Conservation (phyloP, 202 grass and related monocot genomes). For the Hordeum pubiflorum region DNA sequence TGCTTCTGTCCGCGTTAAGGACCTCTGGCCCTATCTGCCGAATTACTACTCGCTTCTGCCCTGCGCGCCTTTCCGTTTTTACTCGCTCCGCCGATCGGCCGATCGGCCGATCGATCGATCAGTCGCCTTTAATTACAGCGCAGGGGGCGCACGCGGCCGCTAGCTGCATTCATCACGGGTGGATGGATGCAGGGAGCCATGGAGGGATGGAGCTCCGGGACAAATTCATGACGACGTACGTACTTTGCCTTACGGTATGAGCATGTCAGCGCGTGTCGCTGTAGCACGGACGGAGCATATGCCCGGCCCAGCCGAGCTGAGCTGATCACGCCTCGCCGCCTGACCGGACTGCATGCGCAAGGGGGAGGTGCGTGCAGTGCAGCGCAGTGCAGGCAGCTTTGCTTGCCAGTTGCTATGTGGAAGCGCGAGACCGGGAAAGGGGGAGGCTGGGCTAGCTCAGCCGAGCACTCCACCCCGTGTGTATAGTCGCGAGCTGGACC, state of each 20-base stretch:
- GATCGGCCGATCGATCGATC: background rate
- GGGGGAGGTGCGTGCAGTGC: background rate
- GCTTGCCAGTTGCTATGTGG: too few species aligned
- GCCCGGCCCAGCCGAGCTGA: background rate
- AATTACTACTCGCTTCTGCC: background rate
- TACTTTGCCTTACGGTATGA: background rate
- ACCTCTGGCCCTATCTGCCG: background rate
- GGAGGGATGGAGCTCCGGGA: background rate
- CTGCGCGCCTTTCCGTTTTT: conserved; percentile 8
- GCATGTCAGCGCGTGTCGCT: background rate
- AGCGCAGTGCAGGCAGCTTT: background rate
- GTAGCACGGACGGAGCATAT: background rate
- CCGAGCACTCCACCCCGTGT: background rate
- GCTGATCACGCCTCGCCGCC: background rate
- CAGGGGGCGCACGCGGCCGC: background rate
- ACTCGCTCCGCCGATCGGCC: background rate
- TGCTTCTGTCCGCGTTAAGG: too few species aligned
- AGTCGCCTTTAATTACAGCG: background rate
- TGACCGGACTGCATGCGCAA: background rate
- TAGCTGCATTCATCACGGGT: conserved; percentile 11
- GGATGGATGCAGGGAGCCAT: background rate
- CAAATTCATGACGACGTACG: background rate
- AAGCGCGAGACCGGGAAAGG: too few species aligned
- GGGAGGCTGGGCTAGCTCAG: too few species aligned
- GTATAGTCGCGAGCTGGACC: background rate